phyloP scores from a whole-genome alignment of 2,329 filamentous ascomycete genomes.

The Fusarium marasasianum region DNA sequence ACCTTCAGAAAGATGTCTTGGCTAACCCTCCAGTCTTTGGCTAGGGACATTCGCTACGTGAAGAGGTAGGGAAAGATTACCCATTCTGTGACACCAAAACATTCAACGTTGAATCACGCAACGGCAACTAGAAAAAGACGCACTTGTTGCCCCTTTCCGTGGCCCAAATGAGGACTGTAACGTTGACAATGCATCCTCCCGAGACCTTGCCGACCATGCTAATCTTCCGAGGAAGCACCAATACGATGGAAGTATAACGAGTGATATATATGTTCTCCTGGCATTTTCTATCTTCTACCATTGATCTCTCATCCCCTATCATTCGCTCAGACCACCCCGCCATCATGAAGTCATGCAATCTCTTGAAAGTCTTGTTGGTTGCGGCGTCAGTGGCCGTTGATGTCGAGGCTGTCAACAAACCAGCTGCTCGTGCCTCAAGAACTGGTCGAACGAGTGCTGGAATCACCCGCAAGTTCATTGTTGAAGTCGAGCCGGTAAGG shows the following conservation, averaged over 20 bases:
- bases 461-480: conserved; percentile 37
- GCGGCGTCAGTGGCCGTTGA: conserved; percentile 9
- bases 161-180: conserved; percentile 17
- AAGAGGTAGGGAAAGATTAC: neutral
- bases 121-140: conserved; percentile 7
- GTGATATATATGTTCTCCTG: conserved; percentile 6
- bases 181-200: conserved; percentile 31
- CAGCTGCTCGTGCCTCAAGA: neutral
- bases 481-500: conserved; percentile 41
- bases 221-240: conserved; percentile 39
- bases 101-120: neutral
- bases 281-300: neutral
- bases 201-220: conserved; percentile 26
- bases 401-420: conserved; percentile 4
- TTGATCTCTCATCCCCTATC: neutral
- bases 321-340: neutral
- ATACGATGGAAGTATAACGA: neutral
- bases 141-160: conserved; percentile 18
- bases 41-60: neutral
- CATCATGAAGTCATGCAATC: conserved; percentile 30
- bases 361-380: conserved; percentile 24
- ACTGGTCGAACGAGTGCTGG: conserved; percentile 4
- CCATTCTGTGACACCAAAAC: conserved; percentile 11
- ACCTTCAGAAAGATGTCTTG: neutral
- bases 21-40: neutral